Evolutionary conservation across 2,329 filamentous ascomycete genomes (phyloP).

Genomic region (Venturia asperata): DNA sequence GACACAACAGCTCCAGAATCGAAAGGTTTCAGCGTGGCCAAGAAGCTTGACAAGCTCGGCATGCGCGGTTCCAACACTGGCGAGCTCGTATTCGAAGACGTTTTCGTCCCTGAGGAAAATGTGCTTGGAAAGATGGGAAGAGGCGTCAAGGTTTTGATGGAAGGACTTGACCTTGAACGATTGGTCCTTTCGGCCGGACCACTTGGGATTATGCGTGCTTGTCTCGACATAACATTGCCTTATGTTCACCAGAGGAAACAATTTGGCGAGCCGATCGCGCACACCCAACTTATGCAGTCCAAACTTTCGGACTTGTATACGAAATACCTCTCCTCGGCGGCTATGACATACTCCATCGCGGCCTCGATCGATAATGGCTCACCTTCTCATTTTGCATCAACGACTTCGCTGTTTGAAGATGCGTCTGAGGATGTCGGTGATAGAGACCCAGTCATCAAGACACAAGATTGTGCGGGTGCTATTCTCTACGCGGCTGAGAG

Average conservation of each 20-base stretch:
- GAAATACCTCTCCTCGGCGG: slow-evolving; percentile 72
- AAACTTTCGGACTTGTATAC: slow-evolving; percentile 97
- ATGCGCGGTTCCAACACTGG: slow-evolving; percentile 97
- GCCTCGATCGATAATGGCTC: slow-evolving; percentile 62
- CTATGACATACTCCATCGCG: slow-evolving; percentile 84
- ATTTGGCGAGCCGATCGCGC: slow-evolving; percentile 77
- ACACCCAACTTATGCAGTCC: slow-evolving; percentile 89
- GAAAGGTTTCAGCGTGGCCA: slow-evolving; percentile 72
- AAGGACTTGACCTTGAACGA: slow-evolving; percentile 88
- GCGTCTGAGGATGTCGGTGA: slow-evolving; percentile 7
- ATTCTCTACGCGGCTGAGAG: slow-evolving; percentile 90
- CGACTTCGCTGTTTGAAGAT: slow-evolving; percentile 36
- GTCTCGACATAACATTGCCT: slow-evolving; percentile 76
- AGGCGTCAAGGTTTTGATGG: slow-evolving; percentile 89
- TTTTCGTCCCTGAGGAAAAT: slow-evolving; percentile 80
- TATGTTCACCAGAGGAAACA: slow-evolving; percentile 86
- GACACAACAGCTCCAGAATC: slow-evolving; percentile 45
- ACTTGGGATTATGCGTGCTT: slow-evolving; percentile 84
- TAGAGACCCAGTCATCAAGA: slow-evolving; percentile 36
- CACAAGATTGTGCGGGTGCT: slow-evolving; percentile 88
- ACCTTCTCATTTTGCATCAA: slow-evolving; percentile 27
- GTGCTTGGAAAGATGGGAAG: slow-evolving; percentile 72
- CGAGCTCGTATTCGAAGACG: slow-evolving; percentile 81
- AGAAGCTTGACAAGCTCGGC: slow-evolving; percentile 95
- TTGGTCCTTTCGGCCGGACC: slow-evolving; percentile 87